These are phyloP conservation scores for Circinella umbellata DNA, from an alignment of 371 early-diverging fungal genomes.

Conservation along the genomic window DNA sequence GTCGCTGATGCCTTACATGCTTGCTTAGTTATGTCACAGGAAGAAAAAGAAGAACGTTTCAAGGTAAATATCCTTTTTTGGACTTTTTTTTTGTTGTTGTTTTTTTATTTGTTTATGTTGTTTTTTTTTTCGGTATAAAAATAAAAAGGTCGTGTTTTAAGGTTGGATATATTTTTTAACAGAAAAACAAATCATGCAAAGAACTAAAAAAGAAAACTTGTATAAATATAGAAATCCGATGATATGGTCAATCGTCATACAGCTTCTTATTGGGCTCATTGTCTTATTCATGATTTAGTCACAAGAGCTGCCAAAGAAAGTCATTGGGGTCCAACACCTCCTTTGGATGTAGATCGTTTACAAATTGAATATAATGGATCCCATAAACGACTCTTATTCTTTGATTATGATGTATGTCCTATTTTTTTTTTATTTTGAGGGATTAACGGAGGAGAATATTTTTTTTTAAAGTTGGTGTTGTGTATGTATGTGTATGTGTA, in stretches of 20 bases:
- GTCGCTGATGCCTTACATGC: conserved; percentile 88
- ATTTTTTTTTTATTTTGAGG: background rate
- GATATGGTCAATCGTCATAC: conserved; percentile 89
- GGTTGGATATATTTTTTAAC: no score
- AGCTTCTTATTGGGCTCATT: conserved; percentile 89
- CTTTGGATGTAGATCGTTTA: conserved; percentile 51
- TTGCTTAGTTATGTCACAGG: conserved; percentile 75
- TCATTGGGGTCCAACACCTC: conserved; percentile 62
- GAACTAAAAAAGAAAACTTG: background rate
- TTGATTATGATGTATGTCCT: conserved; percentile 84
- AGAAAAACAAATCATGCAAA: no score
- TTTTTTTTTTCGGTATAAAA: background rate
- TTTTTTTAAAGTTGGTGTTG: no score
- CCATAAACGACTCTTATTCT: conserved; percentile 73
- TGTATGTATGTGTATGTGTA: no score
- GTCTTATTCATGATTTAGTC: conserved; percentile 71
- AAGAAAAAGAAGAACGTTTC: conserved; percentile 92
- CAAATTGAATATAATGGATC: conserved; percentile 53
- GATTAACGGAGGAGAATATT: background rate
- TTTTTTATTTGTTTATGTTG: background rate
- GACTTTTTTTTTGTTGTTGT: background rate
- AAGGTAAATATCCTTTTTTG: conserved; percentile 50
- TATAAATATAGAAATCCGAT: conserved; percentile 66
- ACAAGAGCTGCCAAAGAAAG: conserved; percentile 33
- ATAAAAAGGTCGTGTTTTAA: no score